Base-by-base conservation (phyloP, 2,329 filamentous ascomycete genomes). In the Trematosphaeria pertusa region DNA sequence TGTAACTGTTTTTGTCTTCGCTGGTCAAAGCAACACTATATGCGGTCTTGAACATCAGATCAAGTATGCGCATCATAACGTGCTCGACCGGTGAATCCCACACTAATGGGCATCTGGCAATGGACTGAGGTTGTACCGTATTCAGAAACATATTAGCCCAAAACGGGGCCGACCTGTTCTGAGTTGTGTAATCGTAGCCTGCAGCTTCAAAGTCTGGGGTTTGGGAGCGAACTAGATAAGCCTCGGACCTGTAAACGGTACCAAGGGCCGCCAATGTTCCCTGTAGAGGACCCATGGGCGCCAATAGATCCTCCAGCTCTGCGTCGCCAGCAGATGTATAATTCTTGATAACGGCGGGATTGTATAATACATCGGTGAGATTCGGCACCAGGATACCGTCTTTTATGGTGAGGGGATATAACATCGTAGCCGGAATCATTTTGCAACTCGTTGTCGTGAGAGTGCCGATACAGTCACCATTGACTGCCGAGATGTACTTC, bases 381-480 rank as follows among this genome's bases (percentile, higher is more conserved):
- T 53, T 40, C n/a, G 46, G 18, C 9, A 20, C 40, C 14, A 58
- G 10, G 14, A 20, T 40, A 18, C 19, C 39, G 22, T 51, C 33
- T 14, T 33, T 36, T 5, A 58, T 55, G 10, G 21, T 15, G 11
- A 56, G 42, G 2, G 48, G 43, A 33, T 58, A 56, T 19, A 22
- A 35, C 20, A 53, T 40, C 5, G 38, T 56, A 12, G 54, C 54
- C n/a, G 49, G 43, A 19, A 56, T 52, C 21, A 58, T 39, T 18
- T 35, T 39, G 39, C 52, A 55, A 4, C n/a, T 47, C 15, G 53
- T 46, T 5, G 38, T 48, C 3, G 49, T 55, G 1, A 58, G 15
- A 7, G 52, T 55, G 8, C 22, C 54, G 5, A 39, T 31, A 26
- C 54, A 58, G 8, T 43, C 10, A 2, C 34, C 42, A 19, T 47